Conservation (phyloP, 1,139 yeast genomes). For the Yamadazyma sp. region DNA sequence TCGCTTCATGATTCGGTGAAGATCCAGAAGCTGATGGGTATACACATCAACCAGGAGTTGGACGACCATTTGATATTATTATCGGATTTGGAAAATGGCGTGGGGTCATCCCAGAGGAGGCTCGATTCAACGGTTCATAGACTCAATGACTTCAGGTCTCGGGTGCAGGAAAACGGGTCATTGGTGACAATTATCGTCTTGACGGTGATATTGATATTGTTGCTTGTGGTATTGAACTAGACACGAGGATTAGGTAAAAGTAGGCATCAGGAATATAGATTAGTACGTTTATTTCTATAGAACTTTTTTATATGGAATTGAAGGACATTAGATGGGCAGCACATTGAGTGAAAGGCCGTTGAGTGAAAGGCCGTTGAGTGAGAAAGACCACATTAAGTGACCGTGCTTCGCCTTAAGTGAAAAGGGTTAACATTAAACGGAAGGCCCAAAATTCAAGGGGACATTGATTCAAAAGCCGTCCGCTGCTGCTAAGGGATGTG, state of each 20-base stretch:
- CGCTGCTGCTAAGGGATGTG: not conserved
- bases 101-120: constrained; percentile 54
- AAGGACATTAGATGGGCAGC: no score
- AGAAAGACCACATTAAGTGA: no score
- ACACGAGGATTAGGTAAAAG: not conserved
- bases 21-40: constrained; percentile 65
- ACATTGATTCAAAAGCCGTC: no score
- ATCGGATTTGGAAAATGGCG: constrained; percentile 68
- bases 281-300: not conserved
- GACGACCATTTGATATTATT: constrained; percentile 67
- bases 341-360: no score
- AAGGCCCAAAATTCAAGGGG: not conserved
- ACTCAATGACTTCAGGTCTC: constrained; percentile 53
- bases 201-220: constrained; percentile 55
- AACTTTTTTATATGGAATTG: no score
- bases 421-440: no score
- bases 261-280: not conserved
- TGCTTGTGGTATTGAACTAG: constrained; percentile 59
- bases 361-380: no score
- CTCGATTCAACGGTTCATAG: constrained; percentile 56
- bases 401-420: no score
- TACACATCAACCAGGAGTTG: constrained; percentile 63
- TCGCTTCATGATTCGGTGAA: constrained; percentile 58
- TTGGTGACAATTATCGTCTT: constrained; percentile 67
- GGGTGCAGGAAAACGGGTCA: constrained; percentile 69